phyloP scores from a whole-genome alignment of 352 stramenopile species.

The Pythium coloratum region DNA sequence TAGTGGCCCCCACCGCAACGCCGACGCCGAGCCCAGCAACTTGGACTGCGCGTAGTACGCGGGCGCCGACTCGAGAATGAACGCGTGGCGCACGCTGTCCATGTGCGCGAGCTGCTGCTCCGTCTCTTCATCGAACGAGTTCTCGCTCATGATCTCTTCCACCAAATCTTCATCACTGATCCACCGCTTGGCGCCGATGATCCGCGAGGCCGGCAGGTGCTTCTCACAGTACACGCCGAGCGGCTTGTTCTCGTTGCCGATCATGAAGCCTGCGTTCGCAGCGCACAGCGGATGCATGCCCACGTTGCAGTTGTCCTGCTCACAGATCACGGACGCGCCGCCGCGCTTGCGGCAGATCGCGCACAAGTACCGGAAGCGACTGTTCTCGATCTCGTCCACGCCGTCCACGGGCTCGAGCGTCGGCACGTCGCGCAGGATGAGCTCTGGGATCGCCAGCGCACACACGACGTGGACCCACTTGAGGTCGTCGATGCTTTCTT shows the following conservation, averaged over 20 bases:
- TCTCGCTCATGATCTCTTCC: slow-evolving; percentile 83
- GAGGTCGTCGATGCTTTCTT: slow-evolving; percentile 40
- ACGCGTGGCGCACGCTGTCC: slow-evolving; percentile 55
- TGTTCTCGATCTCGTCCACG: slow-evolving; percentile 84
- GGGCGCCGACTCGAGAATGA: slow-evolving; percentile 78
- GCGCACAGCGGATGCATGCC: slow-evolving; percentile 78
- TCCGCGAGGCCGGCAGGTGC: slow-evolving; percentile 63
- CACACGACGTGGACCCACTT: slow-evolving; percentile 88
- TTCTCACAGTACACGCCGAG: slow-evolving; percentile 84
- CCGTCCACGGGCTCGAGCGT: slow-evolving; percentile 82
- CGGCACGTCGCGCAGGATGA: slow-evolving; percentile 80
- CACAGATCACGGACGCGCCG: slow-evolving; percentile 77
- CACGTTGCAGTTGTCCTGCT: slow-evolving; percentile 77
- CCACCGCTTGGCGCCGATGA: slow-evolving; percentile 77
- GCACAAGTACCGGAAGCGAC: slow-evolving; percentile 79
- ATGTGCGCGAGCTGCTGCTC: slow-evolving; percentile 31
- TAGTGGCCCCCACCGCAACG: slow-evolving; percentile 30
- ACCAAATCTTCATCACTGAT: slow-evolving; percentile 85
- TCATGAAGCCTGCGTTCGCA: slow-evolving; percentile 76
- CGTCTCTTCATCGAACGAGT: slow-evolving; percentile 40
- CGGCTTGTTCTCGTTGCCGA: slow-evolving; percentile 67
- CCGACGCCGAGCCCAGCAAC: slow-evolving; percentile 45
- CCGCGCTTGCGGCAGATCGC: slow-evolving; percentile 78
- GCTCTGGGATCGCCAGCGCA: slow-evolving; percentile 81
- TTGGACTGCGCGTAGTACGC: slow-evolving; percentile 51